phyloP scores from a whole-genome alignment of 371 early-diverging fungal species.

The Mucor circinelloides region DNA sequence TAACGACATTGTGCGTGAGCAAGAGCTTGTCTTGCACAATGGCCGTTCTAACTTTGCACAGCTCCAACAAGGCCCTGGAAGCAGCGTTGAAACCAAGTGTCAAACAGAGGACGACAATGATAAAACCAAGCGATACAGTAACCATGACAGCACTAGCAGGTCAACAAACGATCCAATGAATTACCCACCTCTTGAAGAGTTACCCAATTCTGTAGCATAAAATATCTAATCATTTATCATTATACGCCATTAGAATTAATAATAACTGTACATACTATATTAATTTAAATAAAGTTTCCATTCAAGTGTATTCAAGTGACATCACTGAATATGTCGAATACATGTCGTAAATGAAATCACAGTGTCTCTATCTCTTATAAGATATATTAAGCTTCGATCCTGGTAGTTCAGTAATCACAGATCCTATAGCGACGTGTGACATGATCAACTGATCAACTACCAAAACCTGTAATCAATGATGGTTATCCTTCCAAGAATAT shows the following conservation, averaged over 20 bases:
- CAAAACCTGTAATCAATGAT: neutral
- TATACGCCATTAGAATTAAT: neutral
- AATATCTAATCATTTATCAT: neutral
- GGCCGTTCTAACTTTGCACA: neutral
- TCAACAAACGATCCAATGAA: neutral
- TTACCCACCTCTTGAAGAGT: neutral
- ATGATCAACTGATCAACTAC: neutral
- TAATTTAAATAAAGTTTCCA: too few relatives aligned
- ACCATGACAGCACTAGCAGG: neutral
- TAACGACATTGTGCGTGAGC: constrained; percentile 66
- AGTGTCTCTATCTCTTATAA: neutral
- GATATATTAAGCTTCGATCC: too few relatives aligned
- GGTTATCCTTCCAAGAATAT: neutral
- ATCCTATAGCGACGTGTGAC: neutral
- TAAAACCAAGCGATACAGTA: neutral
- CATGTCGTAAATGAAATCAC: neutral
- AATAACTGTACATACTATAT: neutral
- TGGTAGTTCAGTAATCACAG: too few relatives aligned
- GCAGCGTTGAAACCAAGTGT: neutral
- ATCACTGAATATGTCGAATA: neutral
- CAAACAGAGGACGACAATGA: neutral
- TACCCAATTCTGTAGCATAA: neutral
- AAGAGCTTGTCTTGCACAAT: constrained; percentile 37
- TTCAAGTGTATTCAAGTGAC: neutral
- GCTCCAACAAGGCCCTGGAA: neutral